Evolutionary conservation across 352 stramenopile species (phyloP).

Genomic region (Blastocystis sp.): DNA sequence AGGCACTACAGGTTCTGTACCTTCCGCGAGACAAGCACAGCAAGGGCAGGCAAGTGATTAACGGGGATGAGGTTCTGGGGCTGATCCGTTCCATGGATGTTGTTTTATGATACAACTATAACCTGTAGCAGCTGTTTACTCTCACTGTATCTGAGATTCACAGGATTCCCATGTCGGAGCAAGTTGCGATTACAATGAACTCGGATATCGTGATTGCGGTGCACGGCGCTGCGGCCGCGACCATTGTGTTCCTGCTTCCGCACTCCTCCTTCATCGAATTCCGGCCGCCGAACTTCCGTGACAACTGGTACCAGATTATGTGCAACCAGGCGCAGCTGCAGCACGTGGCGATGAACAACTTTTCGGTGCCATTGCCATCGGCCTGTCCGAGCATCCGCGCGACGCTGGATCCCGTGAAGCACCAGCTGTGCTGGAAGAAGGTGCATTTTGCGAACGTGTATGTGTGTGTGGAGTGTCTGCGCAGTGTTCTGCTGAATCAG

Average conservation of each 20-base stretch:
- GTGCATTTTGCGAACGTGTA: slow-evolving; percentile 65
- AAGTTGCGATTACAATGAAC: slow-evolving; percentile 49
- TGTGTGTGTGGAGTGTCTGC: slow-evolving; percentile 64
- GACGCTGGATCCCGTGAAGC: slow-evolving; percentile 56
- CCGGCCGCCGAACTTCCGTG: slow-evolving; percentile 62
- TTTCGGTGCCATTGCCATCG: slow-evolving; percentile 42
- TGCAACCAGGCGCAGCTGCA: slow-evolving; percentile 46
- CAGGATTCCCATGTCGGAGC: slow-evolving; percentile 47
- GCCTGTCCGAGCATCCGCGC: slow-evolving; percentile 44
- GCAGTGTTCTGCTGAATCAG: slow-evolving; percentile 46
- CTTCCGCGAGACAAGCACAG: slow-evolving; percentile 46
- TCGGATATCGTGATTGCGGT: slow-evolving; percentile 66
- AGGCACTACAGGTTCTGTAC: slow-evolving; percentile 20
- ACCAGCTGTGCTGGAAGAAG: slow-evolving; percentile 61
- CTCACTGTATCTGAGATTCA: slow-evolving; percentile 34
- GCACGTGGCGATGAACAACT: slow-evolving; percentile 67
- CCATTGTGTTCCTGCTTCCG: slow-evolving; percentile 62
- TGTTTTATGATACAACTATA: neutral
- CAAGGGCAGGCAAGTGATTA: slow-evolving; percentile 52
- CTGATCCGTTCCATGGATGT: slow-evolving; percentile 36
- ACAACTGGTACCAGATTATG: slow-evolving; percentile 67
- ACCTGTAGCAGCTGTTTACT: neutral
- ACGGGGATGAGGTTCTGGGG: slow-evolving; percentile 1
- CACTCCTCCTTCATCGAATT: slow-evolving; percentile 66
- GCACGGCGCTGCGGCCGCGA: slow-evolving; percentile 60